Evolutionary conservation across 1,139 yeast genomes (phyloP), one percentile per base, ranked within the genome.

Genomic region (Kodamaea arcana): DNA sequence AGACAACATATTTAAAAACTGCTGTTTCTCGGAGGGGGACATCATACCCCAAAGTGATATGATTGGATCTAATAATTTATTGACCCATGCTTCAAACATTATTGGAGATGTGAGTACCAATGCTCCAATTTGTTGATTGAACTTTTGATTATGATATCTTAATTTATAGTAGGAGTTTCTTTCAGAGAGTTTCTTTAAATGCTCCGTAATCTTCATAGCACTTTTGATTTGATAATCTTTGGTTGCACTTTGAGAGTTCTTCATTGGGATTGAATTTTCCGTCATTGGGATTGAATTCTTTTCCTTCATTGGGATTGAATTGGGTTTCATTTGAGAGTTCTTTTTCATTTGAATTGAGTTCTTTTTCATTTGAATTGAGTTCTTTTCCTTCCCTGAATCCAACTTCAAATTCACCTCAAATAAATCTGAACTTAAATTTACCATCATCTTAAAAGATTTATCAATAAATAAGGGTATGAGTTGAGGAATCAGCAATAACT

Each of bases 121-220:
- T 9, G 49, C 41, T 1, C 59, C 60, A 22, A 56, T 31, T 31
- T 48, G 54, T 36, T 57, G 62, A 31, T 46, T 43, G 37, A 56
- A 57, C 14, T 45, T 31, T 29, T 48, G 52, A 27, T 42, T 35
- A 26, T 45, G 40, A 27, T 44, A 47, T 12, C 50, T 36, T 20
- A 54, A 31, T 12, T 34, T 33, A 30, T 31, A 39, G 35, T 41
- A 52, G 27, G 44, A 42, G 29, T 54, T 55, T 12, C 31, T 24
- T 8, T 24, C 9, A 8, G 26, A 12, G 10, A 12, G 7, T 14
- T 24, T 7, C 12, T 24, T n/a, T 8, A 24, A 14, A 11, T 24
- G 14, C 13, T 24, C 14, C 14, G 10, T n/a, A 12, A 24, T 8
- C 12, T 24, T 24, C 7, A n/a, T n/a, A 24, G 12, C 12, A 6